These are phyloP conservation scores for Tolypocladium pustulatum DNA, from an alignment of 2,329 filamentous ascomycete species.

Conservation along the genomic window DNA sequence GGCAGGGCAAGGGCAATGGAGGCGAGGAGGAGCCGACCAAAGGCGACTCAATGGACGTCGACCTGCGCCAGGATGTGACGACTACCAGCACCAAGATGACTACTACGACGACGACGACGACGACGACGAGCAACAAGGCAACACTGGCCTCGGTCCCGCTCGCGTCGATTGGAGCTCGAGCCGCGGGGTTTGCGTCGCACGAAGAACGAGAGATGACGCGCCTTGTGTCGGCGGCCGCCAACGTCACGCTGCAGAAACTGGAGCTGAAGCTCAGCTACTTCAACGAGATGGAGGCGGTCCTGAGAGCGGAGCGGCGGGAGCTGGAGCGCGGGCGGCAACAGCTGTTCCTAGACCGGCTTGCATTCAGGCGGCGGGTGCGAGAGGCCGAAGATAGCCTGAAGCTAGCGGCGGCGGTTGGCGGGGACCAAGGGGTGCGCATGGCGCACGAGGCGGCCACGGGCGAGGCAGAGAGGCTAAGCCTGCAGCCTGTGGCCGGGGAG, in stretches of 20 bases:
- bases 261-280: constrained; percentile 95
- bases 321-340: constrained; percentile 86
- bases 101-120: constrained; percentile 41
- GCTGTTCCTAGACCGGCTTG: constrained; percentile 82
- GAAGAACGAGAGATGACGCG: constrained; percentile 96
- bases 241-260: constrained; percentile 89
- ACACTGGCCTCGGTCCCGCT: constrained; percentile 69
- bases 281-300: constrained; percentile 84
- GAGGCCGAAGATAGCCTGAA: constrained; percentile 71
- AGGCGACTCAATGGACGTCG: constrained; percentile 54
- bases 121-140: constrained; percentile 34
- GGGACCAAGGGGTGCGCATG: constrained; percentile 37
- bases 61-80: constrained; percentile 38
- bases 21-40: constrained; percentile 18
- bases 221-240: constrained; percentile 83
- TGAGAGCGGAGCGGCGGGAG: constrained; percentile 86
- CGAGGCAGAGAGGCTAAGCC: constrained; percentile 43
- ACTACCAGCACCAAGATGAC: constrained; percentile 41
- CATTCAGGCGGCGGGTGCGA: constrained; percentile 78
- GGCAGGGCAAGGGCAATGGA: constrained; percentile 39
- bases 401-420: constrained; percentile 36
- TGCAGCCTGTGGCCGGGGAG: constrained; percentile 34
- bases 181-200: constrained; percentile 82
- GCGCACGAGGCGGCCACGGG: constrained; percentile 30
- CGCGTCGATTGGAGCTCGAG: constrained; percentile 74